A percentile compares a stretch with the other conserved stretches of the same genome.
Evolutionary conservation across 148 eudicot species (phyloP).

Genomic region (Heliosperma pusillum): DNA sequence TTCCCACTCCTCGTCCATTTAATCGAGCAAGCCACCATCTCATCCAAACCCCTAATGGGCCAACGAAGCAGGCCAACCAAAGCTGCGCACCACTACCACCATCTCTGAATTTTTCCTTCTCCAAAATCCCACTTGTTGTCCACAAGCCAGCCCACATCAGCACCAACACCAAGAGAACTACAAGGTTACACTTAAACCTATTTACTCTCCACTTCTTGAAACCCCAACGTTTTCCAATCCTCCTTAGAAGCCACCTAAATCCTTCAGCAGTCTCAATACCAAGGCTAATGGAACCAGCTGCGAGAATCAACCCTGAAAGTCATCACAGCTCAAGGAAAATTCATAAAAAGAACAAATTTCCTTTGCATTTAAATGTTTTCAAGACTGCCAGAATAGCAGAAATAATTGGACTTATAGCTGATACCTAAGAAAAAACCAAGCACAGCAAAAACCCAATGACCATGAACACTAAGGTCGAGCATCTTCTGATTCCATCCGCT

Average conservation of each 20-base stretch:
- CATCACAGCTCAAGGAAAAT: neutral
- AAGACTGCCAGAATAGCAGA: too few relatives aligned
- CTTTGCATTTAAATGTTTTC: neutral
- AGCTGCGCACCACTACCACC: conserved; percentile 62
- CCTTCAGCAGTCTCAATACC: conserved; percentile 68
- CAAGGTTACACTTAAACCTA: conserved; percentile 27
- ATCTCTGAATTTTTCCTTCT: conserved; percentile 39
- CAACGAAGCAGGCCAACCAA: conserved; percentile 76
- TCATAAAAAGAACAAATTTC: neutral
- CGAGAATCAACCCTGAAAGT: conserved; percentile 64
- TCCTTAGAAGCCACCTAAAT: conserved; percentile 37
- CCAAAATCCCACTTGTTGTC: conserved; percentile 48
- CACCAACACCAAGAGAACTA: conserved; percentile 33
- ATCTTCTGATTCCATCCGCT: conserved; percentile 97
- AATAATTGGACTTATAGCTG: neutral
- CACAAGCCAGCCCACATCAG: conserved; percentile 42
- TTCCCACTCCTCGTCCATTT: conserved; percentile 81
- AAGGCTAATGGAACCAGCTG: conserved; percentile 48
- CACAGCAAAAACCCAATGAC: conserved; percentile 65
- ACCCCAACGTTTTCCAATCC: conserved; percentile 10
- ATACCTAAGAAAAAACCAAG: conserved; percentile 70
- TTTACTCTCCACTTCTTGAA: conserved; percentile 21
- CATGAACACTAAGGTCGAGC: conserved; percentile 80
- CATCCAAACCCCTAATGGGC: conserved; percentile 80
- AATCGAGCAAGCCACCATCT: conserved; percentile 85